These are phyloP conservation scores for Carpinus viminea DNA, from an alignment of 306 rosid genomes.

Conservation along the genomic window DNA sequence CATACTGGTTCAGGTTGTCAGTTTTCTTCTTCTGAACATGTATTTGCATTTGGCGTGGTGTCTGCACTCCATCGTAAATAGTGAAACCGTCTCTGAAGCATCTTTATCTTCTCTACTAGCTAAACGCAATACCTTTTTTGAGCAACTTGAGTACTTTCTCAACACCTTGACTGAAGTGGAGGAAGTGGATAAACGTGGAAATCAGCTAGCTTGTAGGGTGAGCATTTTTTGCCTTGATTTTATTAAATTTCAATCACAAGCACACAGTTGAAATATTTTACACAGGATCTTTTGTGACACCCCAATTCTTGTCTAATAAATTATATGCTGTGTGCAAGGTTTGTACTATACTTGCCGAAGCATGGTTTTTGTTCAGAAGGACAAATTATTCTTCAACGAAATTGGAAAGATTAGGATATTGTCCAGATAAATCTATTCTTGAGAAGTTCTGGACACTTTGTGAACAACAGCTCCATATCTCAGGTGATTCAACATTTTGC, in stretches of 20 bases:
- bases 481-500: conserved; percentile 48
- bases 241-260: conserved; percentile 22
- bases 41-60: conserved; percentile 71
- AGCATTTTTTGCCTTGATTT: conserved; percentile 21
- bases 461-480: conserved; percentile 65
- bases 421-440: conserved; percentile 52
- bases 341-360: conserved; percentile 65
- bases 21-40: conserved; percentile 81
- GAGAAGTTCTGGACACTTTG: conserved; percentile 81
- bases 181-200: conserved; percentile 49
- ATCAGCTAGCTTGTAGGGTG: conserved; percentile 82
- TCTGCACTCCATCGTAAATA: conserved; percentile 52
- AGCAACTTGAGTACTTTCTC: conserved; percentile 66
- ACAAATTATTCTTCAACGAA: conserved; percentile 50
- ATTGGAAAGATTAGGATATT: conserved; percentile 71
- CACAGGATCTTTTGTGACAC: conserved; percentile 10
- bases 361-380: conserved; percentile 61
- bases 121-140: conserved; percentile 63
- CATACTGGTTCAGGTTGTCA: conserved; percentile 63
- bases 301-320: conserved; percentile 36
- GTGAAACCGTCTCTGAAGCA: conserved; percentile 58
- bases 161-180: conserved; percentile 51
- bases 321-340: conserved; percentile 53
- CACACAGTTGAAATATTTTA: conserved; percentile 3
- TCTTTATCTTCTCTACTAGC: conserved; percentile 56